These are phyloP conservation scores for Backusella australiensis DNA, from an alignment of 192 early-diverging fungal genomes.

Conservation along the genomic window DNA sequence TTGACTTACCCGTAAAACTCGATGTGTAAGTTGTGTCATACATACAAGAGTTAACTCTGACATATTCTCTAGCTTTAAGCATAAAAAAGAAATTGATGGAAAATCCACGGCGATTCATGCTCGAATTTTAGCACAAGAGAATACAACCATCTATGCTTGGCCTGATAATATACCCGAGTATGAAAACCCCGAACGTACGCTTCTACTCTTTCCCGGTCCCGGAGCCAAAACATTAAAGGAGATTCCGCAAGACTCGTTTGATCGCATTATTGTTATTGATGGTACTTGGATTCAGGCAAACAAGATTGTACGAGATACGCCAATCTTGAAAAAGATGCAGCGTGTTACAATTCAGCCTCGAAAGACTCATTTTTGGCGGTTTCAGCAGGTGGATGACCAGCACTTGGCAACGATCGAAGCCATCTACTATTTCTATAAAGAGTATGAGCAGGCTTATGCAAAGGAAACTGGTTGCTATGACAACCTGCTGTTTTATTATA, in stretches of 20 bases:
- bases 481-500: slow-evolving; percentile 89
- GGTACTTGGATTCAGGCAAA: slow-evolving; percentile 95
- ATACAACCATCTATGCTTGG: slow-evolving; percentile 63
- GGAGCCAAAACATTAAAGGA: slow-evolving; percentile 68
- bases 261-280: slow-evolving; percentile 84
- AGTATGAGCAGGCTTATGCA: slow-evolving; percentile 66
- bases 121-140: slow-evolving; percentile 68
- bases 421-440: slow-evolving; percentile 89
- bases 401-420: slow-evolving; percentile 95
- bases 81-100: slow-evolving; percentile 73
- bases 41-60: too few relatives aligned
- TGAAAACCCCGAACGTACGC: slow-evolving; percentile 61
- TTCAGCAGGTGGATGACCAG: slow-evolving; percentile 70
- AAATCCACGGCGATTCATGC: slow-evolving; percentile 92
- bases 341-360: slow-evolving; percentile 69
- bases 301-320: slow-evolving; percentile 51
- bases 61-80: slow-evolving; percentile 53
- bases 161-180: slow-evolving; percentile 47
- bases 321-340: slow-evolving; percentile 42
- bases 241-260: slow-evolving; percentile 65
- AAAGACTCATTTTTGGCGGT: slow-evolving; percentile 90
- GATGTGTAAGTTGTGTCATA: slow-evolving; percentile 50
- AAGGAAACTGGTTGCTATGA: slow-evolving; percentile 79
- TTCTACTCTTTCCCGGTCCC: slow-evolving; percentile 84
- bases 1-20: slow-evolving; percentile 70